These are phyloP conservation scores for Dunaliella primolecta DNA, from an alignment of 139 green algal species.

Conservation along the genomic window DNA sequence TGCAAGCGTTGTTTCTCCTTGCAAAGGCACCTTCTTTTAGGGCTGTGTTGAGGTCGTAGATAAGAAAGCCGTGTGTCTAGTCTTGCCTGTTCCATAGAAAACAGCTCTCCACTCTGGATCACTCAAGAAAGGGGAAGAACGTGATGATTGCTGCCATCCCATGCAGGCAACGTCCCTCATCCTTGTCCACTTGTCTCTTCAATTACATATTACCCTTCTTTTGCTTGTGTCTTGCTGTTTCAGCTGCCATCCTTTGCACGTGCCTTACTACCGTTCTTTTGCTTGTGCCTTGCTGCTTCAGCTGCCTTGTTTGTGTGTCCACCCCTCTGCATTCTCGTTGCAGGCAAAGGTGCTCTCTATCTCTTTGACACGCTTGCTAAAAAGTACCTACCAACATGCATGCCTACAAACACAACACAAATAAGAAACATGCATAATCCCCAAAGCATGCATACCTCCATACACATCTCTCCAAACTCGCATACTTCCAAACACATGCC, in stretches of 20 bases:
- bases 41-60: no score
- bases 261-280: no score
- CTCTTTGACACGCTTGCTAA: background rate
- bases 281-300: background rate
- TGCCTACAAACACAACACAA: background rate
- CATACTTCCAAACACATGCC: background rate
- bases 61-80: background rate
- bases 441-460: no score
- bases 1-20: background rate
- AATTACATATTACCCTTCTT: background rate
- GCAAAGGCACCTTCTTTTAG: background rate
- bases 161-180: no score
- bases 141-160: no score
- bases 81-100: no score
- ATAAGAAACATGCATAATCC: no score
- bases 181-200: background rate
- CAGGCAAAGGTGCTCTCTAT: no score
- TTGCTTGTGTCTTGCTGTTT: background rate
- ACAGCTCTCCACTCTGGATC: background rate
- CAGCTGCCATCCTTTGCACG: background rate
- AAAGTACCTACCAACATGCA: background rate
- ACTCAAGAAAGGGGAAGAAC: background rate
- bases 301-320: background rate
- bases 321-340: no score
- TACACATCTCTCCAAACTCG: background rate